These are phyloP conservation scores for Oryza meyeriana DNA, from an alignment of 176 grass and related monocot species.

Conservation along the genomic window DNA sequence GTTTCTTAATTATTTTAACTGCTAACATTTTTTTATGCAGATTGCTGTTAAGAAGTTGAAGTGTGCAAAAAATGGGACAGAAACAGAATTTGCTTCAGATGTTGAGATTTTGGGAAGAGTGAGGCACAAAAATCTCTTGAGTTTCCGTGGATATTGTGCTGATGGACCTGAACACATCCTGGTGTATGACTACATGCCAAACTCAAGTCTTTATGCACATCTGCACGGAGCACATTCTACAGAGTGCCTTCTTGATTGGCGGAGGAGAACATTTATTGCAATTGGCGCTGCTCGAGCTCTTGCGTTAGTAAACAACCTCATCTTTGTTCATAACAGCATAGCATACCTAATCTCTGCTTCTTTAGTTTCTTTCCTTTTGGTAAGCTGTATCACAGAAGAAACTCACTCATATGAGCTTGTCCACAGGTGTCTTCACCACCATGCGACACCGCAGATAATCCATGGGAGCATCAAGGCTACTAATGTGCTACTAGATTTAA, in stretches of 20 bases:
- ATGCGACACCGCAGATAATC: slow-evolving; percentile 50
- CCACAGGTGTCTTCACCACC: slow-evolving; percentile 65
- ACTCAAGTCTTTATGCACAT: slow-evolving; percentile 67
- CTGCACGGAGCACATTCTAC: slow-evolving; percentile 67
- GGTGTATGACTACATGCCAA: slow-evolving; percentile 77
- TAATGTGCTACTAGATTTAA: slow-evolving; percentile 64
- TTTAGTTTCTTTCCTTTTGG: background rate
- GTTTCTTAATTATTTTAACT: background rate
- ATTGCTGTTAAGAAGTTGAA: slow-evolving; percentile 85
- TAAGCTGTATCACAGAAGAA: background rate
- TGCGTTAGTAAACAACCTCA: slow-evolving; percentile 47
- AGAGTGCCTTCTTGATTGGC: slow-evolving; percentile 78
- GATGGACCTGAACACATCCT: slow-evolving; percentile 75
- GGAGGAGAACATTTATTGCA: slow-evolving; percentile 61
- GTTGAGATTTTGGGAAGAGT: slow-evolving; percentile 63
- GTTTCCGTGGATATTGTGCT: slow-evolving; percentile 68
- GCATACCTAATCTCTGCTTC: background rate
- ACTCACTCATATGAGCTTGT: slow-evolving; percentile 16
- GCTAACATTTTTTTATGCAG: slow-evolving; percentile 38
- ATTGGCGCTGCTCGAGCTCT: slow-evolving; percentile 59
- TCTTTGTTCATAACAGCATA: slow-evolving; percentile 17
- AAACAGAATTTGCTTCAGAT: slow-evolving; percentile 72
- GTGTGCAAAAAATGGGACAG: slow-evolving; percentile 46
- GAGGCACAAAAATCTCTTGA: slow-evolving; percentile 82
- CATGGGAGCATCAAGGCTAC: slow-evolving; percentile 74